Evolutionary conservation across 176 grass and related monocot species (phyloP).

Genomic region (Alloteropsis semialata): DNA sequence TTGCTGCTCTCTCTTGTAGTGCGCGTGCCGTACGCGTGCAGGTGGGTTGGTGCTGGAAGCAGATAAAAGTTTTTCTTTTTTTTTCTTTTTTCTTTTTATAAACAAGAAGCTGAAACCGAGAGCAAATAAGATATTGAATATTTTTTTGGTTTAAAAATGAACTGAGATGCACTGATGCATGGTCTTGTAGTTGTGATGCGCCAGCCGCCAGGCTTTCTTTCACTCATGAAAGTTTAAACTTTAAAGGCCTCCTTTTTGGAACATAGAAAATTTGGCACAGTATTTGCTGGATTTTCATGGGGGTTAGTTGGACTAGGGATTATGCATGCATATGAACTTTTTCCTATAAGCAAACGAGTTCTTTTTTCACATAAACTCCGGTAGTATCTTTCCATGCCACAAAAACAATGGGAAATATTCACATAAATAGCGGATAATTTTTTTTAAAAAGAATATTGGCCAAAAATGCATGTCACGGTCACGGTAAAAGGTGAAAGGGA

Average conservation of each 20-base stretch:
- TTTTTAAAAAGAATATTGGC: not conserved
- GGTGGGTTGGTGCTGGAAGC: not conserved
- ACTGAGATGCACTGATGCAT: not conserved
- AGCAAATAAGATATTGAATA: not conserved
- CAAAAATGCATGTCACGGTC: not conserved
- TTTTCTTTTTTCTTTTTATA: not conserved
- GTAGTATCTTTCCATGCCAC: not conserved
- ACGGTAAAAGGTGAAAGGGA: not conserved
- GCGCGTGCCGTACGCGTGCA: not conserved
- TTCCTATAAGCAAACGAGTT: not conserved
- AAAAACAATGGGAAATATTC: not conserved
- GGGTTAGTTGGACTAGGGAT: not conserved
- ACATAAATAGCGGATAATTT: not conserved
- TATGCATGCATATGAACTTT: not conserved
- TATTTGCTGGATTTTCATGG: not conserved
- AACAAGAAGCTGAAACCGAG: not conserved
- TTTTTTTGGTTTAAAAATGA: not conserved
- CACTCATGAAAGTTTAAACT: not conserved
- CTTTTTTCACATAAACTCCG: not conserved
- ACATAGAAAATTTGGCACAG: not conserved
- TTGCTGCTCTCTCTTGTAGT: not conserved
- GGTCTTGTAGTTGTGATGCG: not conserved
- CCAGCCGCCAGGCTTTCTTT: not conserved
- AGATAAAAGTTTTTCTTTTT: not conserved
- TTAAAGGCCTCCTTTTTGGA: not conserved